Evolutionary conservation across 2,329 filamentous ascomycete species (phyloP).

Genomic region (Curvularia verruculosa): DNA sequence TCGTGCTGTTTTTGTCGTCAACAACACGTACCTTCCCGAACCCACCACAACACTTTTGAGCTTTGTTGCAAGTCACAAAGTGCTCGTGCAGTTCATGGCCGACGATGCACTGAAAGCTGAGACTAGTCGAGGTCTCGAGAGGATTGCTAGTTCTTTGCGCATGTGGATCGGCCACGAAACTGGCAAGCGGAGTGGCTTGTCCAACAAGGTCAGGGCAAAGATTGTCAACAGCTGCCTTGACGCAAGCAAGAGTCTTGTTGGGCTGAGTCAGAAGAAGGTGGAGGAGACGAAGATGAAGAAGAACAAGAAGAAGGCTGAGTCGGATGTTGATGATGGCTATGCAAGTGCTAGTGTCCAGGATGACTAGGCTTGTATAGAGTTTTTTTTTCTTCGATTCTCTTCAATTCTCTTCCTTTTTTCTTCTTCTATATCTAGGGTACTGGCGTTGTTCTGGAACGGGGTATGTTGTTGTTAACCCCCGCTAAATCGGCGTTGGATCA

Average conservation of each 20-base stretch:
- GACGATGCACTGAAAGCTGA: slow-evolving; percentile 41
- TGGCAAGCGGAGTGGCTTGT: slow-evolving; percentile 50
- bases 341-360: slow-evolving; percentile 39
- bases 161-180: slow-evolving; percentile 56
- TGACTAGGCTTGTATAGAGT: slow-evolving; percentile 14
- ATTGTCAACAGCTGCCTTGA: slow-evolving; percentile 52
- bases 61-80: slow-evolving; percentile 53
- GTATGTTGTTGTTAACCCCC: not conserved
- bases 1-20: slow-evolving; percentile 50
- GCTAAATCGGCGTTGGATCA: not conserved
- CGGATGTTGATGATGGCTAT: slow-evolving; percentile 39
- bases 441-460: not conserved
- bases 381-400: not conserved
- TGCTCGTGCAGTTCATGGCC: slow-evolving; percentile 48
- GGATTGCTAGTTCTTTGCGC: slow-evolving; percentile 52
- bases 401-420: not conserved
- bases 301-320: slow-evolving; percentile 24
- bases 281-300: slow-evolving; percentile 16
- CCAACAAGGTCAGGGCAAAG: slow-evolving; percentile 44
- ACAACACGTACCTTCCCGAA: slow-evolving; percentile 49
- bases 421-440: not conserved
- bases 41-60: slow-evolving; percentile 53
- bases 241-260: slow-evolving; percentile 53
- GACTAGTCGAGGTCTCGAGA: slow-evolving; percentile 51
- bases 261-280: slow-evolving; percentile 24